Evolutionary conservation across 441 rosid species (phyloP).

Genomic region (Populus hybrid): DNA sequence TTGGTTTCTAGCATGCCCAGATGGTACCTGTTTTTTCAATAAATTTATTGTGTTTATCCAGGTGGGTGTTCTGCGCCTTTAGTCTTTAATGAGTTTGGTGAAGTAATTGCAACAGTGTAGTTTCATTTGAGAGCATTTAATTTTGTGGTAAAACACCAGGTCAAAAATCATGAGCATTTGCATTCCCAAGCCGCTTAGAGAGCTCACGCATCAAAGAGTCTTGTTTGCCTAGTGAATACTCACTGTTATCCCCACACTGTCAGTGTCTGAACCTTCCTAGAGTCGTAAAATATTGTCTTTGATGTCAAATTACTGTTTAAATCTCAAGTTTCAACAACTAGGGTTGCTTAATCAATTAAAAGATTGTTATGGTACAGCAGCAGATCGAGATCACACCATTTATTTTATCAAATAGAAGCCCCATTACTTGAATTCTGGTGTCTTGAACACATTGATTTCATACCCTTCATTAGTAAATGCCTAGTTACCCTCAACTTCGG

Average conservation of each 20-base stretch:
- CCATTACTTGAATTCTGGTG: conserved; percentile 42
- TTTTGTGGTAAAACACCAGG: conserved; percentile 20
- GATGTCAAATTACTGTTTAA: conserved; percentile 17
- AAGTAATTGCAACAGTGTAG: conserved; percentile 13
- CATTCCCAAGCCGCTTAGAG: conserved; percentile 28
- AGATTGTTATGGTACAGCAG: conserved; percentile 10
- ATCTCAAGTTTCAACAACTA: conserved; percentile 62
- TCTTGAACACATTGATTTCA: conserved; percentile 75
- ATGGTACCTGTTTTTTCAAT: conserved; percentile 4
- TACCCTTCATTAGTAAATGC: conserved; percentile 30
- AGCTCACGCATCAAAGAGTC: conserved; percentile 52
- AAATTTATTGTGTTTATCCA: conserved; percentile 23
- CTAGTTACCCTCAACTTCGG: conserved; percentile 35
- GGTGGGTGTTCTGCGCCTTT: conserved; percentile 22
- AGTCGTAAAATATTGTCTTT: conserved; percentile 10
- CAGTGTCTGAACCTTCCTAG: conserved; percentile 50
- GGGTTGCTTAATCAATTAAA: conserved; percentile 35
- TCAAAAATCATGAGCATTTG: conserved; percentile 25
- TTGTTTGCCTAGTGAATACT: conserved; percentile 57
- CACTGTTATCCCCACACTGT: conserved; percentile 47
- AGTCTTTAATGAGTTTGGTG: conserved; percentile 40
- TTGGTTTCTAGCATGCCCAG: background rate
- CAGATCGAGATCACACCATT: conserved; percentile 30
- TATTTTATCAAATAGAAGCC: conserved; percentile 57
- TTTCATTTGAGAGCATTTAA: conserved; percentile 22